Evolutionary conservation across 495 filamentous ascomycete genomes (phyloP).

Genomic region (Aspergillus mulundensis): DNA sequence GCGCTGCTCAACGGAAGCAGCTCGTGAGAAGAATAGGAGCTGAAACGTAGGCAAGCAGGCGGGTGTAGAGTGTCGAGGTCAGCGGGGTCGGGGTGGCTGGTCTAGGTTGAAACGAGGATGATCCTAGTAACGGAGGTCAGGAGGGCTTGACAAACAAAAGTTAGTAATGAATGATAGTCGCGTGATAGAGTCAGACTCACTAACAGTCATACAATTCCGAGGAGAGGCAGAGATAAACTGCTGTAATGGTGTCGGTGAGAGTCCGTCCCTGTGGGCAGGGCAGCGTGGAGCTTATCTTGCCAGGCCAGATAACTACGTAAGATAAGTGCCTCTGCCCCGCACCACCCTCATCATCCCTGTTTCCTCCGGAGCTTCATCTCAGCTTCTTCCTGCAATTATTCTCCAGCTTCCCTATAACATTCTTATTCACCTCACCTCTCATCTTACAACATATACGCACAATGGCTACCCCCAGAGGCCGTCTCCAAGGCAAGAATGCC

Average conservation of each 20-base stretch:
- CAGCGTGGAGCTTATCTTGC: conserved; percentile 6
- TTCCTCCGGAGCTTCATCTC: background rate
- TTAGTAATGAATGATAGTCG: background rate
- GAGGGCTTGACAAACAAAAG: background rate
- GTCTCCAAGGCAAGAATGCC: conserved; percentile 83
- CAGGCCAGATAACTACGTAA: conserved; percentile 1
- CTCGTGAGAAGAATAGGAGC: background rate
- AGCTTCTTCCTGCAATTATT: background rate
- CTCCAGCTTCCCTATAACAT: background rate
- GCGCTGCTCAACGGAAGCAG: background rate
- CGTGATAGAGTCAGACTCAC: background rate
- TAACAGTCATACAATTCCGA: background rate
- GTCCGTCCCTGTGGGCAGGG: background rate
- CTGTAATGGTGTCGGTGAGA: background rate
- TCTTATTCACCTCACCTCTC: background rate
- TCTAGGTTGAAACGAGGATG: background rate
- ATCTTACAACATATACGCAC: background rate
- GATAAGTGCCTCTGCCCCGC: background rate
- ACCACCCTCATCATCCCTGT: background rate
- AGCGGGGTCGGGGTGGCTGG: background rate
- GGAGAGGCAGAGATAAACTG: background rate
- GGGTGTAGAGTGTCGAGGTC: background rate
- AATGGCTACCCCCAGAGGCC: conserved; percentile 31
- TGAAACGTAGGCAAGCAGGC: background rate
- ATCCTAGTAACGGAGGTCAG: background rate